phyloP scores from a whole-genome alignment of 73 alveolate species.

The Uronychia setigera region DNA sequence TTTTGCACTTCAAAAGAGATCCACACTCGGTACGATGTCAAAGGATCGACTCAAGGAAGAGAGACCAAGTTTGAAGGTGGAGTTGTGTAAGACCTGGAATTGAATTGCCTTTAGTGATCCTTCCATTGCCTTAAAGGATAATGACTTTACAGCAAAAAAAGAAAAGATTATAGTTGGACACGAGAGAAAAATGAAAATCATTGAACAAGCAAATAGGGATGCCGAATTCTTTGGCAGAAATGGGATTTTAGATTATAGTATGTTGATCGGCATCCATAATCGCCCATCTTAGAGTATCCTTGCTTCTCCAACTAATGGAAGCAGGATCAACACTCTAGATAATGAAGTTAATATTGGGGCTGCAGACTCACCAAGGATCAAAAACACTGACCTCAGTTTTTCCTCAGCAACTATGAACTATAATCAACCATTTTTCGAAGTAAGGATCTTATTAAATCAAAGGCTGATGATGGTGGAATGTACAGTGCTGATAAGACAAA shows the following conservation, averaged over 20 bases:
- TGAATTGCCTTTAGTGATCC: slow-evolving; percentile 52
- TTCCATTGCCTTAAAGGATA: slow-evolving; percentile 94
- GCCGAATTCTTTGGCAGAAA: slow-evolving; percentile 84
- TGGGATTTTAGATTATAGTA: slow-evolving; percentile 49
- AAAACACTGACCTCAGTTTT: background rate
- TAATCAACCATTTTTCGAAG: background rate
- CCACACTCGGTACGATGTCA: slow-evolving; percentile 81
- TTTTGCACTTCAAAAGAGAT: slow-evolving; percentile 86
- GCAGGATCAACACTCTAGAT: background rate
- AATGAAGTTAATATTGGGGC: background rate
- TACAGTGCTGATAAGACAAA: slow-evolving; percentile 57
- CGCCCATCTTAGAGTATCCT: background rate
- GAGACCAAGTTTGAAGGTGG: slow-evolving; percentile 49
- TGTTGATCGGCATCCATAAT: background rate
- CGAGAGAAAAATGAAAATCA: slow-evolving; percentile 60
- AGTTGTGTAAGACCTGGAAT: background rate
- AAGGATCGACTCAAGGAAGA: slow-evolving; percentile 85
- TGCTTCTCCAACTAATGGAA: background rate
- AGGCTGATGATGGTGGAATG: slow-evolving; percentile 82
- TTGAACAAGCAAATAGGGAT: slow-evolving; percentile 84
- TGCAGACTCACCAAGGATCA: background rate
- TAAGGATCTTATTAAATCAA: background rate
- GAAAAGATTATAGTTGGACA: slow-evolving; percentile 76
- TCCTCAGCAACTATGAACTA: background rate
- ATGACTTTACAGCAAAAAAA: slow-evolving; percentile 73